phyloP scores from a whole-genome alignment of 2,329 filamentous ascomycete genomes.

The Apiospora hydei region DNA sequence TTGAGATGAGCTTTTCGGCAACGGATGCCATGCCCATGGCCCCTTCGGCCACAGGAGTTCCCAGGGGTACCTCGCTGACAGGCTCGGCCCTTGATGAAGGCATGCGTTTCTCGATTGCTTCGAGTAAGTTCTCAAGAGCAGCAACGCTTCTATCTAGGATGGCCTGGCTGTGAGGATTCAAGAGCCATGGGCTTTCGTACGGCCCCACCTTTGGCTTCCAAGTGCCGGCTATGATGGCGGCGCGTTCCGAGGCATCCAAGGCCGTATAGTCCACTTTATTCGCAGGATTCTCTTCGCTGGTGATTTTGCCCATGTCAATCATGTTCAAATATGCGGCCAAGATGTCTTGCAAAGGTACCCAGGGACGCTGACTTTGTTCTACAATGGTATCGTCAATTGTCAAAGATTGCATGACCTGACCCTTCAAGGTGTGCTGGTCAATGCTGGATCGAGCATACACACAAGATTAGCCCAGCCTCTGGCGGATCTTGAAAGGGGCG shows the following conservation, averaged over 20 bases:
- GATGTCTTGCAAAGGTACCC: constrained; percentile 23
- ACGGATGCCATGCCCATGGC: not conserved
- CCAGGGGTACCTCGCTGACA: too few relatives aligned
- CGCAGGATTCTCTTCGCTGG: not conserved
- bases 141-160: constrained; percentile 7
- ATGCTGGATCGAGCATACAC: not conserved
- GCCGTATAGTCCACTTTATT: not conserved
- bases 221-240: not conserved
- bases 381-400: constrained; percentile 24
- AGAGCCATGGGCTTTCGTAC: constrained; percentile 9
- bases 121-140: not conserved
- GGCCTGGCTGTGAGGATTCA: constrained; percentile 21
- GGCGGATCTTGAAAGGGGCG: not conserved
- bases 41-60: not conserved
- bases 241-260: not conserved
- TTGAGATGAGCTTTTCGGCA: constrained; percentile 5
- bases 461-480: not conserved
- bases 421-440: constrained; percentile 19
- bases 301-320: constrained; percentile 18
- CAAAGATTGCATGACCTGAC: not conserved
- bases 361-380: not conserved
- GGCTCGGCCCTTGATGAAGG: not conserved
- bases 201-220: not conserved
- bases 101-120: constrained; percentile 22
- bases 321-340: constrained; percentile 22